phyloP scores from a whole-genome alignment of 148 eudicot species.

The Persicaria maculosa region DNA sequence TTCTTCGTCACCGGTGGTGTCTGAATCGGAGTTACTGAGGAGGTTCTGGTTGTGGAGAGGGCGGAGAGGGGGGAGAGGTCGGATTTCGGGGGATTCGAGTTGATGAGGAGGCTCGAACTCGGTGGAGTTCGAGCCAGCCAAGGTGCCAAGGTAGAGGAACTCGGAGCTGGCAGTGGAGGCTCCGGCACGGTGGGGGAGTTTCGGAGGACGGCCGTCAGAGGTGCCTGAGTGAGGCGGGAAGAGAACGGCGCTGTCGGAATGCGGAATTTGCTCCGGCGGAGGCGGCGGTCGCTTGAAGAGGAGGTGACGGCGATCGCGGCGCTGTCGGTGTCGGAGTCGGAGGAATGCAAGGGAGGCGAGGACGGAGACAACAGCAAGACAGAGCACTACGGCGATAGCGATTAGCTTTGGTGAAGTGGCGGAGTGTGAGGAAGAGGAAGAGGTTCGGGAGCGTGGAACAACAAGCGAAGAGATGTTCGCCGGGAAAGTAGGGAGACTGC shows the following conservation, averaged over 20 bases:
- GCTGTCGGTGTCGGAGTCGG: conserved; percentile 19
- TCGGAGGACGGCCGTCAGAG: conserved; percentile 28
- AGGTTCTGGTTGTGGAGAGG: conserved; percentile 1
- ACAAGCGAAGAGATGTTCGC: conserved; percentile 81
- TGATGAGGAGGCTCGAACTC: conserved; percentile 20
- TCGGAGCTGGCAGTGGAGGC: conserved; percentile 41
- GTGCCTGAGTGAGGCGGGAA: conserved; percentile 31
- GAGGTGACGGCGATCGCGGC: not conserved
- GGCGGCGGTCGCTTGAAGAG: conserved; percentile 9
- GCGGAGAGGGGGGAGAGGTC: conserved; percentile 69
- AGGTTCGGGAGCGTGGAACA: conserved; percentile 40
- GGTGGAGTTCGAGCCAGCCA: conserved; percentile 22
- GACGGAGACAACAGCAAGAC: conserved; percentile 30
- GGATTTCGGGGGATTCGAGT: conserved; percentile 70
- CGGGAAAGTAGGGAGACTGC: conserved; percentile 56
- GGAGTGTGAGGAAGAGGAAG: conserved; percentile 30
- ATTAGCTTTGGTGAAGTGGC: conserved; percentile 39
- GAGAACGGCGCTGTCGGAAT: conserved; percentile 32
- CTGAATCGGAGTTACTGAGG: not conserved
- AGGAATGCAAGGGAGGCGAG: conserved; percentile 27
- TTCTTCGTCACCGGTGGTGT: conserved; percentile 7
- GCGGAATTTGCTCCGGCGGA: conserved; percentile 16
- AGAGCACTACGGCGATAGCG: conserved; percentile 27
- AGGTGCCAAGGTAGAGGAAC: conserved; percentile 52
- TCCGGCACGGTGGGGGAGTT: conserved; percentile 13